A percentile compares a stretch with the other conserved stretches of the same genome.
phyloP scores from a whole-genome alignment of 2,329 filamentous ascomycete genomes.

The Hymenoscyphus fructigenus region DNA sequence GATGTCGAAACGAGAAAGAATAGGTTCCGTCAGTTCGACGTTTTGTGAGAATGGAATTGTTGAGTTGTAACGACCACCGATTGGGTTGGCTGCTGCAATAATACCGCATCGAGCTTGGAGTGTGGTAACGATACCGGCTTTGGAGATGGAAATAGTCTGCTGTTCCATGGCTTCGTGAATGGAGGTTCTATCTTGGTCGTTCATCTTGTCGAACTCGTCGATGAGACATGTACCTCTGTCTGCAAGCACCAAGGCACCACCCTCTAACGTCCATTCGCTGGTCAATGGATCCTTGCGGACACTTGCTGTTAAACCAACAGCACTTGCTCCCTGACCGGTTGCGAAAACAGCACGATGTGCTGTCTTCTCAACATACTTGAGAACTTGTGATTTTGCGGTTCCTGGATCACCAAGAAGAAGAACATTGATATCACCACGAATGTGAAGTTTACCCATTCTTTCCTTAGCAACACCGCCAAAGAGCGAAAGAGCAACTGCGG shows the following conservation, averaged over 20 bases:
- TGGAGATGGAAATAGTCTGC: slow-evolving; percentile 98
- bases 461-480: slow-evolving; percentile 94
- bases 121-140: slow-evolving; percentile 96
- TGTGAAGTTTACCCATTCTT: slow-evolving; percentile 82
- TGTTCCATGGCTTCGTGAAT: slow-evolving; percentile 99
- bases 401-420: slow-evolving; percentile 93
- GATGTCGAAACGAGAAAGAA: slow-evolving; percentile 96
- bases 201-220: slow-evolving; percentile 99
- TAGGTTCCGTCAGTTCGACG: slow-evolving; percentile 94
- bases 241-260: slow-evolving; percentile 89
- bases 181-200: slow-evolving; percentile 94
- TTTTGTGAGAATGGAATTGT: slow-evolving; percentile 96
- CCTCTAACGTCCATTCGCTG: slow-evolving; percentile 95
- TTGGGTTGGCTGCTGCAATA: slow-evolving; percentile 94
- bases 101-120: slow-evolving; percentile 94
- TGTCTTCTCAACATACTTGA: slow-evolving; percentile 98
- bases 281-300: slow-evolving; percentile 94
- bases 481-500: slow-evolving; percentile 86
- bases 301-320: slow-evolving; percentile 94
- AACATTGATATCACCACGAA: slow-evolving; percentile 97
- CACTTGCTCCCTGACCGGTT: slow-evolving; percentile 94
- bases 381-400: slow-evolving; percentile 94
- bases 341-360: slow-evolving; percentile 96
- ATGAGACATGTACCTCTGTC: slow-evolving; percentile 95
- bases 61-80: slow-evolving; percentile 93